Evolutionary conservation across 495 filamentous ascomycete species (phyloP).

Genomic region (Xylaria castorea): DNA sequence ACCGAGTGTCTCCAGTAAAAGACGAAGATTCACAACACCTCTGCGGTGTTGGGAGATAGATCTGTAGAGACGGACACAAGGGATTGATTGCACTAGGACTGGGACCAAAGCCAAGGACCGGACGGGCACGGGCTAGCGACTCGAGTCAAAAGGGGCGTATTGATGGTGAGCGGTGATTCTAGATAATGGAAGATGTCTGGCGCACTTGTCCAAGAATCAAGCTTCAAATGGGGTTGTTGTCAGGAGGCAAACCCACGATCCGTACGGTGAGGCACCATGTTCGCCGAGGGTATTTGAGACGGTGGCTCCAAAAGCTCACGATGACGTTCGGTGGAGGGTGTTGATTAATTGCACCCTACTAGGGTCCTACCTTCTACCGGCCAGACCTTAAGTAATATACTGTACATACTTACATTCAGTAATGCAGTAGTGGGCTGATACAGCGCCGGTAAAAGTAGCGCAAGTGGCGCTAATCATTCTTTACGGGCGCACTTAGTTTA

Average conservation of each 20-base stretch:
- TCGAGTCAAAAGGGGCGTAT: background rate
- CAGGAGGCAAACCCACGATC: conserved; percentile 7
- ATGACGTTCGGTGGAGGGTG: conserved; percentile 26
- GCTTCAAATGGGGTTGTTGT: background rate
- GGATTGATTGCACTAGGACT: background rate
- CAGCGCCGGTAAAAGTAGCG: conserved; percentile 12
- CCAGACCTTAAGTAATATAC: background rate
- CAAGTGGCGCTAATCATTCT: conserved; percentile 14
- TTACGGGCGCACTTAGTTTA: background rate
- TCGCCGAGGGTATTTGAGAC: background rate
- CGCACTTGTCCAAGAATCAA: background rate
- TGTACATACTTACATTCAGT: too few species aligned
- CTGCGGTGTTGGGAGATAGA: background rate
- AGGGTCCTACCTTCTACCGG: background rate
- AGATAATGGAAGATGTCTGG: background rate
- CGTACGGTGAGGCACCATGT: conserved; percentile 8
- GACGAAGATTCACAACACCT: background rate
- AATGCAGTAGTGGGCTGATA: conserved; percentile 6
- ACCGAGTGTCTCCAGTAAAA: background rate
- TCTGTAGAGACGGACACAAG: background rate
- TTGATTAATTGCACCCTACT: conserved; percentile 18
- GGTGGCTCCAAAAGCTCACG: conserved; percentile 20
- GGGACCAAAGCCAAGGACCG: background rate
- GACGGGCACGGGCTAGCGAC: background rate
- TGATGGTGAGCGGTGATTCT: background rate